phyloP scores from a whole-genome alignment of 2,329 filamentous ascomycete species.

The Epichloe bromicola region DNA sequence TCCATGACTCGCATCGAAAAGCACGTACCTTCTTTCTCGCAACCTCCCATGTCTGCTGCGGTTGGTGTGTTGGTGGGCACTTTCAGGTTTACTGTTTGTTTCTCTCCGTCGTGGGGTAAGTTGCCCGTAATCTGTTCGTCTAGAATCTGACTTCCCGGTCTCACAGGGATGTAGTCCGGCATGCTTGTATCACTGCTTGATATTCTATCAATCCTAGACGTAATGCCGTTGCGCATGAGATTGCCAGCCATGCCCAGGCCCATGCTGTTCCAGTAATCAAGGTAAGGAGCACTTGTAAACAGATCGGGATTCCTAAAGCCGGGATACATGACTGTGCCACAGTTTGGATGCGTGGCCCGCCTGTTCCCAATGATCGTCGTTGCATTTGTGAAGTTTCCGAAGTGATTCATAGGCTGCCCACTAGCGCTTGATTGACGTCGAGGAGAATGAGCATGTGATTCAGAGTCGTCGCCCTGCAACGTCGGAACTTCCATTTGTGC shows the following conservation, averaged over 20 bases:
- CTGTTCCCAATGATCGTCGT: background rate
- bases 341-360: constrained; percentile 7
- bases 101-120: constrained; percentile 21
- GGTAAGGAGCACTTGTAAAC: constrained; percentile 14
- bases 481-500: constrained; percentile 28
- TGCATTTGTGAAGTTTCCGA: background rate
- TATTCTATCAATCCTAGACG: constrained; percentile 9
- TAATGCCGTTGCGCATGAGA: constrained; percentile 4
- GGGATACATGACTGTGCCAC: background rate
- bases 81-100: constrained; percentile 15
- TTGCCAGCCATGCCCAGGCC: constrained; percentile 9
- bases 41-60: constrained; percentile 7
- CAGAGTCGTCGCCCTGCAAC: constrained; percentile 31
- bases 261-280: constrained; percentile 16
- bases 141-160: constrained; percentile 3
- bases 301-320: constrained; percentile 8
- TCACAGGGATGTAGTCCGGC: constrained; percentile 24
- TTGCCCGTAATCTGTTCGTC: constrained; percentile 9
- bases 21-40: constrained; percentile 10
- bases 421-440: constrained; percentile 19
- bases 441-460: constrained; percentile 53
- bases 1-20: background rate
- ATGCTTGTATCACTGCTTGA: constrained; percentile 29
- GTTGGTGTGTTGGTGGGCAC: constrained; percentile 32
- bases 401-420: background rate